phyloP scores from a whole-genome alignment of 139 green algal genomes.

The Chlamydomonas asymmetrica region DNA sequence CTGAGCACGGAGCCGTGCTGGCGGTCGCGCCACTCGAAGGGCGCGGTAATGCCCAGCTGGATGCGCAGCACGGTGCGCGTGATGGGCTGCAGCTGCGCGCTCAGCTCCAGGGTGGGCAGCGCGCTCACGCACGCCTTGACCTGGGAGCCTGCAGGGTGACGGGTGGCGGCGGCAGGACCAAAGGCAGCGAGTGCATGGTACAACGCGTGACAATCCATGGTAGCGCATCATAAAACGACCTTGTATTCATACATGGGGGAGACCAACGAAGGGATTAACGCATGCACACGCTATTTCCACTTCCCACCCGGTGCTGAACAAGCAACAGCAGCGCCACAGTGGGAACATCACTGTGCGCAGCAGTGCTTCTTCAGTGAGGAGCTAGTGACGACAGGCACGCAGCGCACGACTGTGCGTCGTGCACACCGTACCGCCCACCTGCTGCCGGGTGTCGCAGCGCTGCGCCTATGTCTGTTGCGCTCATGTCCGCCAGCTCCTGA shows the following conservation, averaged over 20 bases:
- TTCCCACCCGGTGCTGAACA: no score
- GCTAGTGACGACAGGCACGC: no score
- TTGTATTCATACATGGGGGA: no score
- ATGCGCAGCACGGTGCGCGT: conserved; percentile 92
- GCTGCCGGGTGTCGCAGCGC: conserved; percentile 80
- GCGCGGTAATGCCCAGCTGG: conserved; percentile 71
- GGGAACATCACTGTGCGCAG: no score
- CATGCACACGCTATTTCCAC: no score
- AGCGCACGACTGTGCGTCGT: background rate
- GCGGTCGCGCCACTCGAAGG: conserved; percentile 81
- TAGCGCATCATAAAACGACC: no score
- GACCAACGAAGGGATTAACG: no score
- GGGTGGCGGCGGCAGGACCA: background rate
- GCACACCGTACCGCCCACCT: conserved; percentile 35
- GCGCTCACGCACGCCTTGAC: conserved; percentile 55
- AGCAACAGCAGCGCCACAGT: no score
- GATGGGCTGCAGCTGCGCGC: conserved; percentile 88
- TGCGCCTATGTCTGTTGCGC: conserved; percentile 77
- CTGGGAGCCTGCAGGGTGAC: background rate
- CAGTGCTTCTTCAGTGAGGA: no score
- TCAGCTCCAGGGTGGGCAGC: conserved; percentile 82
- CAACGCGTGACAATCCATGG: no score
- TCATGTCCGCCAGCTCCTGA: conserved; percentile 86
- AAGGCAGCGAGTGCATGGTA: no score
- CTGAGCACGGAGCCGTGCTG: conserved; percentile 18